A percentile compares a stretch with the other conserved stretches of the same genome.
These are phyloP conservation scores for Gynandropsis gynandra DNA, from an alignment of 345 rosid genomes.

Conservation along the genomic window DNA sequence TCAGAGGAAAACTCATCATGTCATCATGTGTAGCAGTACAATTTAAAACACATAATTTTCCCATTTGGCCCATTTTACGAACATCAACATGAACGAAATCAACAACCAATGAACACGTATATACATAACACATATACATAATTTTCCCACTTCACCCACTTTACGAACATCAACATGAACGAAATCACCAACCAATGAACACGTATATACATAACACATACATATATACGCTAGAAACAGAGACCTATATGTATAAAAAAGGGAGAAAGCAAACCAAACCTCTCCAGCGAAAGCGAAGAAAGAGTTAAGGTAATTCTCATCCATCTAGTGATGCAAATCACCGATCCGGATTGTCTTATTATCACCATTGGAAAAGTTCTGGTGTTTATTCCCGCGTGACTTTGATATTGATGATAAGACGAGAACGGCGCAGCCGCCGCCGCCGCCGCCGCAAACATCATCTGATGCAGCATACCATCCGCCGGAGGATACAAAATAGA, in stretches of 20 bases:
- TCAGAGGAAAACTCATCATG: neutral
- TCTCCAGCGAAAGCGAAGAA: constrained; percentile 71
- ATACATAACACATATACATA: neutral
- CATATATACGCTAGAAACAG: neutral
- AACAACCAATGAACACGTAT: neutral
- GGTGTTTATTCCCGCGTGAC: constrained; percentile 26
- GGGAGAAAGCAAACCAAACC: constrained; percentile 33
- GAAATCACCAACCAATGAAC: neutral
- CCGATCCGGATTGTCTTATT: constrained; percentile 89
- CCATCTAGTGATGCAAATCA: constrained; percentile 97
- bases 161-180: neutral
- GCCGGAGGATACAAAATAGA: constrained; percentile 73
- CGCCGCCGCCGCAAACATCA: constrained; percentile 60
- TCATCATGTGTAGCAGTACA: neutral
- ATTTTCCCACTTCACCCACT: neutral
- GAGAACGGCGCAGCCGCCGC: constrained; percentile 50
- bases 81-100: neutral
- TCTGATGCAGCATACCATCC: constrained; percentile 75
- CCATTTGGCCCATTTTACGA: neutral
- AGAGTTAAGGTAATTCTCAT: constrained; percentile 69
- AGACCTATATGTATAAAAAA: neutral
- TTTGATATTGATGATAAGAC: constrained; percentile 41
- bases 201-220: neutral
- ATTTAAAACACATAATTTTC: neutral
- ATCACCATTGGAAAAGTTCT: constrained; percentile 46